Conservation (phyloP, 2,329 filamentous ascomycete species). For the Monilinia fructigena region DNA sequence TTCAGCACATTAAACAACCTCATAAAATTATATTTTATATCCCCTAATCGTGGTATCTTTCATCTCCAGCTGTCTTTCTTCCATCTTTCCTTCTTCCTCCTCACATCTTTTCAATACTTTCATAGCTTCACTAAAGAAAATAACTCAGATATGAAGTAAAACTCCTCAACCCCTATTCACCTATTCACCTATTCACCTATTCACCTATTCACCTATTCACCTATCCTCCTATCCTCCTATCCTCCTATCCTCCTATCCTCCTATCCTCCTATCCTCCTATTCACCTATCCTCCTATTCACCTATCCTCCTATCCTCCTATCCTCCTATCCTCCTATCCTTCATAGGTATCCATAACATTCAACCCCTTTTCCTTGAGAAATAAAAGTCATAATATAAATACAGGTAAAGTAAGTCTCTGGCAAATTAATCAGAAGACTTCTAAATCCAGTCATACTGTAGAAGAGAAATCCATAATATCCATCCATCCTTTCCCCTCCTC, state of each 20-base stretch:
- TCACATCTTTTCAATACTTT: too few species aligned
- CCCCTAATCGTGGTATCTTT: neutral
- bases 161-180: too few species aligned
- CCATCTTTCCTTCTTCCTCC: too few species aligned
- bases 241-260: neutral
- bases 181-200: too few species aligned
- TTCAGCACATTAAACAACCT: neutral
- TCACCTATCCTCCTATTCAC: neutral
- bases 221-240: neutral
- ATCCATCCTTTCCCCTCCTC: neutral
- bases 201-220: neutral
- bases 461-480: neutral
- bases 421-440: neutral
- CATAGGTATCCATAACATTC: neutral
- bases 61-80: neutral
- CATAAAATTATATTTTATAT: neutral
- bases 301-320: neutral
- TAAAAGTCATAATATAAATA: constrained; percentile 15
- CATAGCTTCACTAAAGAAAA: too few species aligned
- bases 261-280: too few species aligned
- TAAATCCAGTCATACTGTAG: neutral
- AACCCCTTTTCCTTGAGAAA: neutral
- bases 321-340: neutral
- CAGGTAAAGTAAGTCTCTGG: neutral
- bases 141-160: too few species aligned